phyloP scores from a whole-genome alignment of 176 grass and related monocot genomes.

The Bothriochloa decipiens region DNA sequence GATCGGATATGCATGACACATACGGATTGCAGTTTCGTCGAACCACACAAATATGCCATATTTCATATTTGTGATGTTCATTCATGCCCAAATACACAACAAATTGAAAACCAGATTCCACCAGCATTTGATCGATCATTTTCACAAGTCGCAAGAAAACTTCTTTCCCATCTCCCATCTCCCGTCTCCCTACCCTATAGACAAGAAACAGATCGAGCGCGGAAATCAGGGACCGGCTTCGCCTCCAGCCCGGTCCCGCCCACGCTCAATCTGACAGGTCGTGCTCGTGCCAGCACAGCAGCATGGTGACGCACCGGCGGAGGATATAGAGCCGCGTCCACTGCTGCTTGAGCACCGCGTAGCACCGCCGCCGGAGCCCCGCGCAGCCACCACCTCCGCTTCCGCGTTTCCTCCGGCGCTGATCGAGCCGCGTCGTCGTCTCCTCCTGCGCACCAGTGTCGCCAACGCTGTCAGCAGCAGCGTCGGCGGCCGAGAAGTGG shows the following conservation, averaged over 20 bases:
- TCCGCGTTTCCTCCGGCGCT: constrained; percentile 19
- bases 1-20: neutral
- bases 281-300: constrained; percentile 81
- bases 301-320: constrained; percentile 77
- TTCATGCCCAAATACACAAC: neutral
- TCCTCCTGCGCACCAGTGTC: too few relatives aligned
- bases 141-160: neutral
- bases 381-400: constrained; percentile 13
- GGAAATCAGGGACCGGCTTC: neutral
- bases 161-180: too few relatives aligned
- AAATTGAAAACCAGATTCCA: neutral
- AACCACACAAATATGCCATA: neutral
- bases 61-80: neutral
- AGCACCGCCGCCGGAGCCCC: constrained; percentile 66
- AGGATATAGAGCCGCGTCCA: constrained; percentile 81
- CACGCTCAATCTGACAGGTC: constrained; percentile 61
- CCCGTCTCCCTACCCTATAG: neutral
- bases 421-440: constrained; percentile 9
- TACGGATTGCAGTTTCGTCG: neutral
- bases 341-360: constrained; percentile 77
- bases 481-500: constrained; percentile 28
- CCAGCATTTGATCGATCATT: neutral
- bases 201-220: neutral
- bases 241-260: too few relatives aligned
- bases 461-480: neutral